A percentile compares a stretch with the other conserved stretches of the same genome.
phyloP scores from a whole-genome alignment of 805 yeast species.

The Citeromyces matritensis region DNA sequence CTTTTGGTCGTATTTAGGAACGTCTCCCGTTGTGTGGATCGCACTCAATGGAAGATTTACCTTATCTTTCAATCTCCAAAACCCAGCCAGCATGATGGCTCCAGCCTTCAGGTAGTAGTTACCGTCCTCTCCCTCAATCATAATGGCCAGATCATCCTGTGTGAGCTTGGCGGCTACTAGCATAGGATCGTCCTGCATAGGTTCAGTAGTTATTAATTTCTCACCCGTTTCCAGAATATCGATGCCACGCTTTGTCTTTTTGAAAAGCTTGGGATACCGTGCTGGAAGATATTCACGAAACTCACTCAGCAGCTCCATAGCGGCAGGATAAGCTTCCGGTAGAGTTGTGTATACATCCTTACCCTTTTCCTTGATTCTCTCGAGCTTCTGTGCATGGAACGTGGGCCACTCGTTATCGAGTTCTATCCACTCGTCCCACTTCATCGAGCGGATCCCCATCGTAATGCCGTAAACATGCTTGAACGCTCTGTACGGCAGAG shows the following conservation, averaged over 20 bases:
- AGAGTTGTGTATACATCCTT: slow-evolving; percentile 32
- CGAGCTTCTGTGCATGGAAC: slow-evolving; percentile 35
- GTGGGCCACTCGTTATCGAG: slow-evolving; percentile 51
- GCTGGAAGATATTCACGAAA: slow-evolving; percentile 35
- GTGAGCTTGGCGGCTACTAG: slow-evolving; percentile 37
- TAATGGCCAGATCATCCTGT: slow-evolving; percentile 56
- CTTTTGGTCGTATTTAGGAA: slow-evolving; percentile 47
- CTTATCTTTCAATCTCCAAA: slow-evolving; percentile 56
- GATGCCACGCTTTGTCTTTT: slow-evolving; percentile 27
- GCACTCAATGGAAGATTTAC: slow-evolving; percentile 34
- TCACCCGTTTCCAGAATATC: slow-evolving; percentile 41
- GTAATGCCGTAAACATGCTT: slow-evolving; percentile 48
- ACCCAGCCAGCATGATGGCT: slow-evolving; percentile 50
- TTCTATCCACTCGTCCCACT: slow-evolving; percentile 50
- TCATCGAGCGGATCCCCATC: slow-evolving; percentile 57
- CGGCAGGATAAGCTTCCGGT: slow-evolving; percentile 35
- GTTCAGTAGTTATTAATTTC: slow-evolving; percentile 19
- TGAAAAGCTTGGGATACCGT: slow-evolving; percentile 42
- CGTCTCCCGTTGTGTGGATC: slow-evolving; percentile 55
- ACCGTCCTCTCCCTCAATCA: slow-evolving; percentile 46
- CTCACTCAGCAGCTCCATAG: slow-evolving; percentile 38
- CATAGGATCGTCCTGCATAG: slow-evolving; percentile 37
- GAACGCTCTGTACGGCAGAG: slow-evolving; percentile 54
- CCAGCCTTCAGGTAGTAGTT: slow-evolving; percentile 44
- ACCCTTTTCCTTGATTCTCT: slow-evolving; percentile 30